Base-by-base conservation (phyloP, 805 yeast species). In the Metschnikowia henanensis region DNA sequence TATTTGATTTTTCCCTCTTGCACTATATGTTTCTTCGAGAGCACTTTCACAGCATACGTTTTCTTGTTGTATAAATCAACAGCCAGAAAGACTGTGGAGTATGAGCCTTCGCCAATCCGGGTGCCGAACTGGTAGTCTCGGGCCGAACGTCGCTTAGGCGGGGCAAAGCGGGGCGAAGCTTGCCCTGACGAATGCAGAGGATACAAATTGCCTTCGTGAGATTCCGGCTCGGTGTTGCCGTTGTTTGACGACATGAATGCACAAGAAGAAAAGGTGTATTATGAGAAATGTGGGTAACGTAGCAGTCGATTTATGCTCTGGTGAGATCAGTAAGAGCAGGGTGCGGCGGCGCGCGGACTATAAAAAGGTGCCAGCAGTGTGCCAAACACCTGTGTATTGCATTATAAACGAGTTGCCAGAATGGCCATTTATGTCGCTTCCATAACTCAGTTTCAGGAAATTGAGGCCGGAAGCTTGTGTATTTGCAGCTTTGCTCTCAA, bases 1-100 rank as follows among this genome's bases (percentile, higher is more conserved):
- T 94, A 94, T 64, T 94, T 94, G 60, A 89, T 89, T 63, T 94
- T 94, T 60, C 86, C 87, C 65, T 94, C 99, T 61, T 88, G 83
- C 49, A 94, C 95, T 35, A 94, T 94, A 64, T 94, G 98, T 33
- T 85, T 78, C 64, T 94, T 94, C 34, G 94, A 89, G 15, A 95
- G 80, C 2, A 94, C 86, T 65, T 94, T 94, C 53, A 94, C 83
- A 19, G 99, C 99, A 60, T 82, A 94, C 6, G 89, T 82, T 46
- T 83, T 77, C 59, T 81, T 75, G 35, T 87, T 84, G 55, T 81
- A 83, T 19, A 80, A 60, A 49, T 92, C 97, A 5, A 85, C 71
- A 0, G 96, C 99, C 45, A 87, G 85, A 56, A 80, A 87, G 8
- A 92, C 99, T 5, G 95, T 88, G 9, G 98, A 91, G 61, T 92